Evolutionary conservation across 2,329 filamentous ascomycete species (phyloP).

Genomic region (Gaeumannomyces sp.): DNA sequence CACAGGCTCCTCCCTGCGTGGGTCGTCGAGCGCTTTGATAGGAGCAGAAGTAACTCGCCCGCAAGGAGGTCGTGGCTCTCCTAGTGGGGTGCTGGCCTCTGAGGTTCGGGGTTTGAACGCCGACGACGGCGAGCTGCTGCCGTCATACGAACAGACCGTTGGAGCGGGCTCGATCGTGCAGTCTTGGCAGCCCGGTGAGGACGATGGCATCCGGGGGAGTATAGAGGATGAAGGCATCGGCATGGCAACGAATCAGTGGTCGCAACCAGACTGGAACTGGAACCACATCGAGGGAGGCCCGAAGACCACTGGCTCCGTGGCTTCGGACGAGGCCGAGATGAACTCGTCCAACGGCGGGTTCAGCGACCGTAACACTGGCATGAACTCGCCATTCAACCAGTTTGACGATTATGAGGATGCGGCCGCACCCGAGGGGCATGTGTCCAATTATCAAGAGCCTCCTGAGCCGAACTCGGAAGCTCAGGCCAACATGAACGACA

Average conservation of each 20-base stretch:
- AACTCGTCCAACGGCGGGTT: conserved; percentile 10
- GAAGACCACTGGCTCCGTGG: conserved; percentile 4
- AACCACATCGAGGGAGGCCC: conserved; percentile 1
- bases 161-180: background rate
- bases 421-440: background rate
- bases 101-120: conserved; percentile 10
- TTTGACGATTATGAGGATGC: conserved; percentile 12
- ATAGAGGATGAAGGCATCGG: conserved; percentile 28
- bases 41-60: conserved; percentile 70
- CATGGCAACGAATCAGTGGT: background rate
- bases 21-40: conserved; percentile 82
- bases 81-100: conserved; percentile 24
- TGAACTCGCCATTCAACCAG: conserved; percentile 7
- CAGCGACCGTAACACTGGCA: conserved; percentile 4
- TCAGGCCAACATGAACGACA: conserved; percentile 21
- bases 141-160: conserved; percentile 22
- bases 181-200: conserved; percentile 14
- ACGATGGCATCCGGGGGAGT: conserved; percentile 31
- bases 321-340: conserved; percentile 9
- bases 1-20: conserved; percentile 76
- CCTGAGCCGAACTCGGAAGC: conserved; percentile 19
- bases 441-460: conserved; percentile 12
- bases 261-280: conserved; percentile 5
- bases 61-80: conserved; percentile 56
- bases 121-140: conserved; percentile 23